Percentiles rank a stretch among this genome's conserved stretches.
Conservation (phyloP, 108 stramenopile genomes). For the Nitzschia sp. region DNA sequence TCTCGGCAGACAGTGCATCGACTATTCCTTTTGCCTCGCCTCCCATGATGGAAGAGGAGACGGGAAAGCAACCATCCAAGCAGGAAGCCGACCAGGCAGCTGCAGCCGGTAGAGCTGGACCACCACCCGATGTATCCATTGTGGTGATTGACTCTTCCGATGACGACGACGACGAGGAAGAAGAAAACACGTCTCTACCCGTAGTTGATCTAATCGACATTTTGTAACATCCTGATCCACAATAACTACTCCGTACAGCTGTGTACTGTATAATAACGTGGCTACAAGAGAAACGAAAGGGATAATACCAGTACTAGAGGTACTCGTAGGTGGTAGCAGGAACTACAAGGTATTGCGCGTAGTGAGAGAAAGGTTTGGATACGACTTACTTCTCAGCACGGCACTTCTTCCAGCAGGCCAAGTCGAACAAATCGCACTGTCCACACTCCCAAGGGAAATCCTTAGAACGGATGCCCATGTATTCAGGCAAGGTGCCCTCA, state of each 20-base stretch:
- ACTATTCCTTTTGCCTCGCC: not conserved
- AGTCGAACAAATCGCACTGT: constrained; percentile 86
- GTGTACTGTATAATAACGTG: no score
- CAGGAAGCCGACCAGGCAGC: not conserved
- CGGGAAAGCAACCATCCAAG: constrained; percentile 5
- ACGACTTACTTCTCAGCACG: constrained; percentile 63
- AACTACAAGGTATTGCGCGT: no score
- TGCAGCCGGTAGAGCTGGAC: not conserved
- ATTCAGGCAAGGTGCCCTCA: constrained; percentile 71
- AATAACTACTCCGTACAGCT: no score
- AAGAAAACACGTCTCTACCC: no score
- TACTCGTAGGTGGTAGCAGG: no score
- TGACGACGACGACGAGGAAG: not conserved
- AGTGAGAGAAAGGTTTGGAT: no score
- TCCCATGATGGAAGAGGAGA: not conserved
- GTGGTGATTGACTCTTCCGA: constrained; percentile 23
- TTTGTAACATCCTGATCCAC: no score
- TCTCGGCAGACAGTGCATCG: constrained; percentile 1
- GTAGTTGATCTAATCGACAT: no score
- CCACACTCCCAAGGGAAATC: constrained; percentile 95
- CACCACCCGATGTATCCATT: constrained; percentile 4
- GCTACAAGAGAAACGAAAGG: no score
- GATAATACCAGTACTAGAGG: no score
- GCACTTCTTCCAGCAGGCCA: constrained; percentile 93
- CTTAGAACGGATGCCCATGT: constrained; percentile 91